Evolutionary conservation across 2,329 filamentous ascomycete species (phyloP).

Genomic region (Hortaea sp.): DNA sequence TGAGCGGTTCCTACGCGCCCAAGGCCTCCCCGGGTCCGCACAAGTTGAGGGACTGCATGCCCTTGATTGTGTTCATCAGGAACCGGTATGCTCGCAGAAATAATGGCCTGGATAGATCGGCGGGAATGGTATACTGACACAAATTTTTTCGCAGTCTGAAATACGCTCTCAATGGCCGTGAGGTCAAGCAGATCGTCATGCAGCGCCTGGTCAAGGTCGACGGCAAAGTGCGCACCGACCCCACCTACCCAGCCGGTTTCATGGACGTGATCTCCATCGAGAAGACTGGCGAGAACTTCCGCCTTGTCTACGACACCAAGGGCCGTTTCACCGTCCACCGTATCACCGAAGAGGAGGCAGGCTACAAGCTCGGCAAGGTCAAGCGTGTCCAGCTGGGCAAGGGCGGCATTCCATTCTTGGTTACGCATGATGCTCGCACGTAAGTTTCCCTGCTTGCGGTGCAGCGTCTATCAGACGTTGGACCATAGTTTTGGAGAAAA

Average conservation of each 20-base stretch:
- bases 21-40: constrained; percentile 77
- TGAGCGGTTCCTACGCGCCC: constrained; percentile 69
- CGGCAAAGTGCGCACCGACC: constrained; percentile 97
- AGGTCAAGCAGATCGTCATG: constrained; percentile 97
- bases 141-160: constrained; percentile 62
- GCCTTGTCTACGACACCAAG: constrained; percentile 99
- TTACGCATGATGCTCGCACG: constrained; percentile 99
- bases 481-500: constrained; percentile 1
- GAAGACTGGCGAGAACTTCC: constrained; percentile 99
- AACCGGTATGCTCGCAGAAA: constrained; percentile 41
- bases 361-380: constrained; percentile 99
- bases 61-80: constrained; percentile 96
- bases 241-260: constrained; percentile 94
- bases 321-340: constrained; percentile 99
- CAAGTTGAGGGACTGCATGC: constrained; percentile 99
- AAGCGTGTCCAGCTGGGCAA: constrained; percentile 99
- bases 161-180: constrained; percentile 98
- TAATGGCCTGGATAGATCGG: constrained; percentile 3
- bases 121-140: not conserved
- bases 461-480: constrained; percentile 4
- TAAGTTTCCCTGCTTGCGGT: constrained; percentile 54
- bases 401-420: constrained; percentile 99
- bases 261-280: constrained; percentile 99
- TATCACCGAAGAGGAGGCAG: constrained; percentile 95
- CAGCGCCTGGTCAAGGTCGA: constrained; percentile 99